phyloP scores from a whole-genome alignment of 2,329 filamentous ascomycete species.

The Drechslerella coelobrocha region DNA sequence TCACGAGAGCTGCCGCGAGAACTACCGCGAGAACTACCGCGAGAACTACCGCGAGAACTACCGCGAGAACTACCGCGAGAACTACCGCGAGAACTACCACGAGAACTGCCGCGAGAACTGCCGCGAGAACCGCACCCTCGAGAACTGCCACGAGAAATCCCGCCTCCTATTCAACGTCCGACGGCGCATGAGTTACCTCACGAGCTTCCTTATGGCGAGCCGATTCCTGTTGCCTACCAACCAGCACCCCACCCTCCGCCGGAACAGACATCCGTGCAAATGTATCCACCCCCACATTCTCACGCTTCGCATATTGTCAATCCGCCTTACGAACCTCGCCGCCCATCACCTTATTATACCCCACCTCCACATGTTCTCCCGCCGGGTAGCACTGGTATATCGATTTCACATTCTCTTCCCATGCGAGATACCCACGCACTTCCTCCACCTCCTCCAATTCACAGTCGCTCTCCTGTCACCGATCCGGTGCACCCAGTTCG shows the following conservation, averaged over 20 bases:
- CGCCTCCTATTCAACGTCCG: conserved; percentile 31
- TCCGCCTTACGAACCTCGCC: conserved; percentile 36
- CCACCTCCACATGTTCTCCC: conserved; percentile 43
- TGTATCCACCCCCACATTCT: conserved; percentile 28
- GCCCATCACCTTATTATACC: conserved; percentile 39
- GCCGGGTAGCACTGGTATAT: conserved; percentile 39
- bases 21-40: conserved; percentile 41
- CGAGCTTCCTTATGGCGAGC: conserved; percentile 51
- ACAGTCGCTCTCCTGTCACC: conserved; percentile 26
- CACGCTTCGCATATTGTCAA: conserved; percentile 35
- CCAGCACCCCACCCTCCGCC: conserved; percentile 30
- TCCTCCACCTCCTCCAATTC: conserved; percentile 18
- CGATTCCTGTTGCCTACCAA: conserved; percentile 46
- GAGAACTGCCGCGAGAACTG: conserved; percentile 49
- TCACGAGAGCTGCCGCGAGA: conserved; percentile 14
- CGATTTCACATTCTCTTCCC: conserved; percentile 34
- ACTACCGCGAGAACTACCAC: conserved; percentile 35
- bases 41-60: conserved; percentile 47
- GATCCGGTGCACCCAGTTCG: conserved; percentile 13
- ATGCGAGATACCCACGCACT: conserved; percentile 35
- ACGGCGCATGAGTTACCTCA: conserved; percentile 49
- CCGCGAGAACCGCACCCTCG: conserved; percentile 34
- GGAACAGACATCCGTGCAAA: conserved; percentile 51
- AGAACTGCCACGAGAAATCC: conserved; percentile 17
- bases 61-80: conserved; percentile 10